These are phyloP conservation scores for Sequoia sempervirens DNA, from an alignment of 75 land plant genomes.

Conservation along the genomic window DNA sequence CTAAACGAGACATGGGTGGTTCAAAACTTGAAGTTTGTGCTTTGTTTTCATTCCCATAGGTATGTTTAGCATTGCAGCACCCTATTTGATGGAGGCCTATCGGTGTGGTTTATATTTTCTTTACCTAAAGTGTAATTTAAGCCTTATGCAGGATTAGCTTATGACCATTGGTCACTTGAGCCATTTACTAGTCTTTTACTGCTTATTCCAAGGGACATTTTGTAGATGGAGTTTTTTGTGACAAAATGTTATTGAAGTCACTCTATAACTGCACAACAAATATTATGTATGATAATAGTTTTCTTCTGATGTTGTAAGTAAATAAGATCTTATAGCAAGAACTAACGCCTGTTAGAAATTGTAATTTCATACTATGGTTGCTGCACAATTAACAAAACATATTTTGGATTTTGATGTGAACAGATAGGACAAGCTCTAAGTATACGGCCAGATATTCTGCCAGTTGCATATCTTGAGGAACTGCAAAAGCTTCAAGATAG, in stretches of 20 bases:
- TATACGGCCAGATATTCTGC: slow-evolving; percentile 44
- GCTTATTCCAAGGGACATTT: not conserved
- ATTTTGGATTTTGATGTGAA: not conserved
- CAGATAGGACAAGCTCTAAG: slow-evolving; percentile 56
- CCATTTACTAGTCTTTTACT: not conserved
- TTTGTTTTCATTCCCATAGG: not conserved
- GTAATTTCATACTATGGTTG: not conserved
- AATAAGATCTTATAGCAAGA: not conserved
- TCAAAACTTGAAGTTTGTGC: not conserved
- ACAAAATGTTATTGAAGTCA: not conserved
- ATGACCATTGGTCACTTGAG: not conserved
- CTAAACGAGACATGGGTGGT: not conserved
- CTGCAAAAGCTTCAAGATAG: slow-evolving; percentile 48
- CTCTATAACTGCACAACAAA: not conserved
- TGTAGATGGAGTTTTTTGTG: not conserved
- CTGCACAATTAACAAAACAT: slow-evolving; percentile 1
- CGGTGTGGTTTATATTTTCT: not conserved
- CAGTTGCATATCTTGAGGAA: slow-evolving; percentile 39
- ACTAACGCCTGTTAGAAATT: not conserved
- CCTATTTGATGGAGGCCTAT: not conserved
- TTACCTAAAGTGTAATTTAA: not conserved
- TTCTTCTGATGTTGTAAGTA: not conserved
- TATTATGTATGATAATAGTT: not conserved
- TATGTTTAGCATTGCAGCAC: not conserved
- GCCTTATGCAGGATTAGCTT: not conserved